Percentiles rank a stretch among this genome's conserved stretches.
Conservation (phyloP, 257 asterid genomes). For the Solanum chiquidenum region DNA sequence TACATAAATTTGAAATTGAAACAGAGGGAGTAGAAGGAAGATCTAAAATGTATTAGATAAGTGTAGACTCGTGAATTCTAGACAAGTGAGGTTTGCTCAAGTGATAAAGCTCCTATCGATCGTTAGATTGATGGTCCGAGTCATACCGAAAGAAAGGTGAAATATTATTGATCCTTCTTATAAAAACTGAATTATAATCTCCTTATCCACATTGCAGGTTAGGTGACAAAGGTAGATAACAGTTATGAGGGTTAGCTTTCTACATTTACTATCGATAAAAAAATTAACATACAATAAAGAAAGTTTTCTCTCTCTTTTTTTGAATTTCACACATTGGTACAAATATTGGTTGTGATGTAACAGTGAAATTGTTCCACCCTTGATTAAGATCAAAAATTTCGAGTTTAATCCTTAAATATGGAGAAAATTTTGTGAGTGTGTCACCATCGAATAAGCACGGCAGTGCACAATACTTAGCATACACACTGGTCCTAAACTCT, state of each 20-base stretch:
- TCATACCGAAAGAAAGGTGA: no score
- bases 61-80: background rate
- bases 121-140: no score
- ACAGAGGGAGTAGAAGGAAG: background rate
- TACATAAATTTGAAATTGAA: background rate
- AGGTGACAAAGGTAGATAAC: background rate
- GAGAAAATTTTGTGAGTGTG: fast-evolving
- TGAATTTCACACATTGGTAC: background rate
- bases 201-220: background rate
- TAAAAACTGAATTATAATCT: no score
- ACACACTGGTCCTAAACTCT: background rate
- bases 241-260: background rate
- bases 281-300: background rate
- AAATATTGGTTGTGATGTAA: fast-evolving
- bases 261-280: background rate
- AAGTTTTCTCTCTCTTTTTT: background rate
- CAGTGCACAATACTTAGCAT: no score
- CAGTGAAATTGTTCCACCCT: fast-evolving
- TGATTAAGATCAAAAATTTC: fast-evolving
- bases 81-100: background rate
- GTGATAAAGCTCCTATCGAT: no score
- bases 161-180: no score
- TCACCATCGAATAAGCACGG: fast-evolving
- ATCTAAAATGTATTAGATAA: background rate
- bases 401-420: no score